phyloP scores from a whole-genome alignment of 495 filamentous ascomycete species.

The Pyrenula aspistea region DNA sequence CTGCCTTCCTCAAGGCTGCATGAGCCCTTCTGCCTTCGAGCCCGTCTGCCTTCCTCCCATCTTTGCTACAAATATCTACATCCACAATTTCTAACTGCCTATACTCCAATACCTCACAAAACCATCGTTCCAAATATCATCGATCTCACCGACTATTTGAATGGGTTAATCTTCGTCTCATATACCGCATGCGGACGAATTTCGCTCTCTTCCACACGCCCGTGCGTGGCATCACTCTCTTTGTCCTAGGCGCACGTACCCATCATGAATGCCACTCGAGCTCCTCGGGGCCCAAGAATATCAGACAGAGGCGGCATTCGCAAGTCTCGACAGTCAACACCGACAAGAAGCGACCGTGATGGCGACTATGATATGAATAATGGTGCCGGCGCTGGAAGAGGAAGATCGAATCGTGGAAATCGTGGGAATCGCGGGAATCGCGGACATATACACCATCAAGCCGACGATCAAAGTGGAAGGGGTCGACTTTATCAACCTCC shows the following conservation, averaged over 20 bases:
- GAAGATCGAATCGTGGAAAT: not conserved
- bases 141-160: too few relatives aligned
- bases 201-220: not conserved
- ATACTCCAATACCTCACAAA: too few relatives aligned
- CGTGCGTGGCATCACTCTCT: too few relatives aligned
- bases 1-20: too few relatives aligned
- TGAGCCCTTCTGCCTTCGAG: too few relatives aligned
- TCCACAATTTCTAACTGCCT: too few relatives aligned
- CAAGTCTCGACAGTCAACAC: conserved; percentile 41
- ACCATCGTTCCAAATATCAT: too few relatives aligned
- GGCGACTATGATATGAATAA: conserved; percentile 74
- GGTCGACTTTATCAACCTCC: not conserved
- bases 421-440: not conserved
- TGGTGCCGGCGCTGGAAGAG: conserved; percentile 14
- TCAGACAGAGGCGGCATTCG: conserved; percentile 54
- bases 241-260: not conserved
- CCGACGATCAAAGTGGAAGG: not conserved
- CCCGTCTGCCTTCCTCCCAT: too few relatives aligned
- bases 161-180: too few relatives aligned
- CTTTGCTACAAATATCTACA: too few relatives aligned
- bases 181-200: not conserved
- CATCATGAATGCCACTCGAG: conserved; percentile 17
- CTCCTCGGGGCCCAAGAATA: conserved; percentile 15
- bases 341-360: conserved; percentile 55
- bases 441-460: not conserved